phyloP scores from a whole-genome alignment of 345 rosid genomes.

The Draba incana region DNA sequence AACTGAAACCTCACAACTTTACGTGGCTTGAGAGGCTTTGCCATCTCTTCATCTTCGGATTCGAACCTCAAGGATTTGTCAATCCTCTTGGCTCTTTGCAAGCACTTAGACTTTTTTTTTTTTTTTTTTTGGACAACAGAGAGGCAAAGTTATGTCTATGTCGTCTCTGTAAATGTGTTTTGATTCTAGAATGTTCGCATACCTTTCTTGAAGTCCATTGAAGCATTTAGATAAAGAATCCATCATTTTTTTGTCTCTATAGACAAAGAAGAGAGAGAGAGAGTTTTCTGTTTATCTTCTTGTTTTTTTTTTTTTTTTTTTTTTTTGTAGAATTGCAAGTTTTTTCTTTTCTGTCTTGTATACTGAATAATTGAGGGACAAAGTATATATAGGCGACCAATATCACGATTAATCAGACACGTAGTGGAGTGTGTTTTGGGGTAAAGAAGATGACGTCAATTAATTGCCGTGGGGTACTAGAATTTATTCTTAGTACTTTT shows the following conservation, averaged over 20 bases:
- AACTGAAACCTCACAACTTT: constrained; percentile 44
- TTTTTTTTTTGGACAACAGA: too few species aligned
- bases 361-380: neutral
- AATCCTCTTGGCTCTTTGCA: constrained; percentile 40
- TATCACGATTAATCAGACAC: constrained; percentile 6
- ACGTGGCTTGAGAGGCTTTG: constrained; percentile 34
- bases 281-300: constrained; percentile 9
- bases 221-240: constrained; percentile 40
- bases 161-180: constrained; percentile 35
- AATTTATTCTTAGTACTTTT: constrained; percentile 1
- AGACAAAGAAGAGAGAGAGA: neutral
- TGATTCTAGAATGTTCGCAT: constrained; percentile 20
- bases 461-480: constrained; percentile 32
- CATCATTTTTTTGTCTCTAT: constrained; percentile 21
- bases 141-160: constrained; percentile 34
- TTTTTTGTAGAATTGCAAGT: neutral
- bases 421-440: constrained; percentile 37
- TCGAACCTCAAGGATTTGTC: constrained; percentile 32
- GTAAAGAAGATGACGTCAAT: constrained; percentile 27
- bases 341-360: neutral
- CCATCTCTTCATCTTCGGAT: constrained; percentile 39
- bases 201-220: constrained; percentile 38
- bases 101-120: constrained; percentile 39
- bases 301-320: neutral
- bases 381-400: constrained; percentile 38